Base-by-base conservation (phyloP, 2,329 filamentous ascomycete genomes). In the Cercospora beticola region DNA sequence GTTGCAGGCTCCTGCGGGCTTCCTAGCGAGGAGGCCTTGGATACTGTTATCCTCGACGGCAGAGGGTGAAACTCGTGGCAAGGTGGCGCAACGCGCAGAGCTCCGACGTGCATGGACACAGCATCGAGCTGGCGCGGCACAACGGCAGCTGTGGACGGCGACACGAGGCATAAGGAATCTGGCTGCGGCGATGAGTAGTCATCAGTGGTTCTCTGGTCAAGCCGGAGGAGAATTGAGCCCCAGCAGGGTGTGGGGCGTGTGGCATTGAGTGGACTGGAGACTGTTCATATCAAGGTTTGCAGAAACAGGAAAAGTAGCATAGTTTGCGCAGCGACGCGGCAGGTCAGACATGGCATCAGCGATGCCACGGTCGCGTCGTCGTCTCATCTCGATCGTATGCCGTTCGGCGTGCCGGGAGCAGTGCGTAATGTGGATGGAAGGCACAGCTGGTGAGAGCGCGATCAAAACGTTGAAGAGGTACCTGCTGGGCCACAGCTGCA, bases 401-500 rank as follows among this genome's bases (percentile, higher is more conserved):
- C 49, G 49, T 14, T 16, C 49, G 23, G 49, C 49, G 49, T 23
- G 18, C 23, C 49, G 23, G 49, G 49, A 10, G 54, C 54, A 49
- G 43, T 49, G 43, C 54, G 54, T 18, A 31, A 57, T 16, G 8
- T 8, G 6, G 49, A 54, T 23, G 49, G 14, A 28, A 21, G 5
- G 49, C 18, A 54, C 9, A 23, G 49, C 18, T 60, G 58, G 58
- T 60, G 58, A 40, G 58, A 40, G 58, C 16, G 49, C 49, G 49
- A 54, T 54, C 28, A 46, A 62, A 62, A 36, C 59, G 59, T 62
- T 62, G 59, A 62, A 62, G 43, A 62, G 59, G 59, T 62, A 62
- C 36, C 59, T 62, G 59, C 59, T 62, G 59, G 59, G 59, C 59
- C 59, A 62, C 59, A 62, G 59, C 59, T 62, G 59, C 59, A 62